Conservation (phyloP, 768 basidiomycete genomes). For the Leccinum sublutescens region DNA sequence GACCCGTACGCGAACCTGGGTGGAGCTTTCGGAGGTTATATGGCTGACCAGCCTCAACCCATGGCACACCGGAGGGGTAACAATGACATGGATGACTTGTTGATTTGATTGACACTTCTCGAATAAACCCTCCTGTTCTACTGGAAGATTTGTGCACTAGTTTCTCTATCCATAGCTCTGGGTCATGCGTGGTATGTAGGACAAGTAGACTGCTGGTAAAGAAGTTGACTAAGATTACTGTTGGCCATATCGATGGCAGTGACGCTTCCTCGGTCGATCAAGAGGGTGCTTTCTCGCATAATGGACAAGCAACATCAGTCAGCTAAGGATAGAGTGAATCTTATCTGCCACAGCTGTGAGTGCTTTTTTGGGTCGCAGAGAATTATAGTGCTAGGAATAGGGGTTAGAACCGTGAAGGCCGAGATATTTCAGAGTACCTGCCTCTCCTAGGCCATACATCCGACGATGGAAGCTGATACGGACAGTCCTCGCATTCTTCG, state of each 20-base stretch:
- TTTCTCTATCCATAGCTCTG: neutral
- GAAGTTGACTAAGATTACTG: neutral
- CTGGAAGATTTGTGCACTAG: conserved; percentile 4
- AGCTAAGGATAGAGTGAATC: conserved; percentile 31
- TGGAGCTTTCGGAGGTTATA: conserved; percentile 71
- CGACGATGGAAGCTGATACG: conserved; percentile 89
- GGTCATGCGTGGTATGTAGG: conserved; percentile 11
- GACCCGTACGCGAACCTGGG: conserved; percentile 88
- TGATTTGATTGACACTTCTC: conserved; percentile 43
- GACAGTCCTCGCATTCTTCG: conserved; percentile 42
- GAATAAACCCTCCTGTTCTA: neutral
- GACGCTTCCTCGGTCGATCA: neutral
- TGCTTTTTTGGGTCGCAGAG: conserved; percentile 57
- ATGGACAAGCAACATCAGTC: conserved; percentile 2
- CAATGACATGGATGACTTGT: conserved; percentile 62
- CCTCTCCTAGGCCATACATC: conserved; percentile 97
- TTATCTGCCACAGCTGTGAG: conserved; percentile 30
- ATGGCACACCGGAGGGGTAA: conserved; percentile 44
- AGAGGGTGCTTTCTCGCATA: neutral
- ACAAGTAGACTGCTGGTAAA: neutral
- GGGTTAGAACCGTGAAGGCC: conserved; percentile 5
- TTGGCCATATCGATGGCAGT: neutral
- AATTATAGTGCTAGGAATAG: conserved; percentile 77
- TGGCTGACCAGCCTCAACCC: conserved; percentile 71
- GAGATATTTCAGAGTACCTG: conserved; percentile 36